Percentiles rank a stretch among this genome's conserved stretches.
Conservation (phyloP, 2,329 filamentous ascomycete species). For the Penicillium sp. region DNA sequence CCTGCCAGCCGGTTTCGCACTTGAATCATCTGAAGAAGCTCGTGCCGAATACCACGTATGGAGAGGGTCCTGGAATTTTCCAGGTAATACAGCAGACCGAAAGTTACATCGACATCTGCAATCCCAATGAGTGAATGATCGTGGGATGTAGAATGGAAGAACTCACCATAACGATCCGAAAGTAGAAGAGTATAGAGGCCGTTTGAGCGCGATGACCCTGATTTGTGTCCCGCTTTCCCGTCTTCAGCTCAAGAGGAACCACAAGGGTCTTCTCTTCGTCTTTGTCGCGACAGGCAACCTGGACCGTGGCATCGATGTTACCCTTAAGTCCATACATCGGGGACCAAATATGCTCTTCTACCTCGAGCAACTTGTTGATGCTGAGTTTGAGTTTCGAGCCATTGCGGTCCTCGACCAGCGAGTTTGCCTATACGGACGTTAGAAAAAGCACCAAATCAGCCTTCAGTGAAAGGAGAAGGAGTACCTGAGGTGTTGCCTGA, state of each 20-base stretch:
- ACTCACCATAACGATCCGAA: constrained; percentile 75
- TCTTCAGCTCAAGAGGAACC: constrained; percentile 93
- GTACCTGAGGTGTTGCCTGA: constrained; percentile 61
- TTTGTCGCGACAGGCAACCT: constrained; percentile 72
- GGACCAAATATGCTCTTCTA: constrained; percentile 98
- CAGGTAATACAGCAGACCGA: constrained; percentile 91
- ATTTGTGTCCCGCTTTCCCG: constrained; percentile 72
- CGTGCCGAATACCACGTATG: constrained; percentile 77
- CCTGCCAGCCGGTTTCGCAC: constrained; percentile 85
- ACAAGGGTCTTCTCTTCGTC: constrained; percentile 65
- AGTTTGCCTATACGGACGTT: constrained; percentile 50
- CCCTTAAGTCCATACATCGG: constrained; percentile 96
- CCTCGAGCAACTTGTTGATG: constrained; percentile 87
- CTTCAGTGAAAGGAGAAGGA: constrained; percentile 21
- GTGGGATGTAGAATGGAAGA: neutral
- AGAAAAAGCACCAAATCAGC: constrained; percentile 27
- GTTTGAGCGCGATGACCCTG: constrained; percentile 87
- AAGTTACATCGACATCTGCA: constrained; percentile 76
- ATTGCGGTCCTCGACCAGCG: constrained; percentile 72
- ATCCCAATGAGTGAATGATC: constrained; percentile 11
- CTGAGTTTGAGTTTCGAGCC: constrained; percentile 73
- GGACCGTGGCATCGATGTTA: constrained; percentile 94
- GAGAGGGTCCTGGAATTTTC: constrained; percentile 81
- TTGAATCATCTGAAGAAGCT: constrained; percentile 94
- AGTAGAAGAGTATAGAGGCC: constrained; percentile 88